Percentiles rank a stretch among this genome's conserved stretches.
phyloP scores from a whole-genome alignment of 805 yeast genomes.

The Kodamaea fukazawae region DNA sequence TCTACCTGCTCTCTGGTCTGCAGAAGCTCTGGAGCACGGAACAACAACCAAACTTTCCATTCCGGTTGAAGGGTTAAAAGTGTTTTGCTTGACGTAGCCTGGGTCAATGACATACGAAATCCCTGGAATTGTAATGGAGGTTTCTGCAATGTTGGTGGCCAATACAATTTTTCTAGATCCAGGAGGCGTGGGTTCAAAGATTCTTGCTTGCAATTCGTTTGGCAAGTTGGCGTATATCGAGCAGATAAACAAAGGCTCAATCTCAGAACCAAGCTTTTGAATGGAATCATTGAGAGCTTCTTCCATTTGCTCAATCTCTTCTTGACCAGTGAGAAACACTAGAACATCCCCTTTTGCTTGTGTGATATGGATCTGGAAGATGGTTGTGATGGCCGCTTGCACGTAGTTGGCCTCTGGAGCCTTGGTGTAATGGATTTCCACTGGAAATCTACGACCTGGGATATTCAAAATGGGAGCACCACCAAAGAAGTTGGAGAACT shows the following conservation, averaged over 20 bases:
- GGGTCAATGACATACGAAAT: slow-evolving; percentile 43
- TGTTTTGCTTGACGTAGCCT: slow-evolving; percentile 45
- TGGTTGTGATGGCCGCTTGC: slow-evolving; percentile 84
- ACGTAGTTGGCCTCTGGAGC: slow-evolving; percentile 90
- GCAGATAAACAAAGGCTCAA: slow-evolving; percentile 64
- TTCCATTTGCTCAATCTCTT: slow-evolving; percentile 83
- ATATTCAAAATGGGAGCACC: slow-evolving; percentile 83
- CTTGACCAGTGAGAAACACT: slow-evolving; percentile 93
- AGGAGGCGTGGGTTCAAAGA: slow-evolving; percentile 85
- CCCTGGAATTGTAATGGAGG: slow-evolving; percentile 46
- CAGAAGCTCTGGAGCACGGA: slow-evolving; percentile 45
- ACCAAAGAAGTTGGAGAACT: slow-evolving; percentile 77
- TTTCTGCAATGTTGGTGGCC: slow-evolving; percentile 85
- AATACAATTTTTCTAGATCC: slow-evolving; percentile 80
- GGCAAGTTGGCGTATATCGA: slow-evolving; percentile 94
- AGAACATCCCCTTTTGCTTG: slow-evolving; percentile 76
- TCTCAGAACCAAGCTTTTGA: slow-evolving; percentile 55
- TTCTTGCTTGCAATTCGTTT: slow-evolving; percentile 71
- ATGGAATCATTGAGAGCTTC: slow-evolving; percentile 68
- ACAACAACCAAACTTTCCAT: slow-evolving; percentile 47
- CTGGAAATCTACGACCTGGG: slow-evolving; percentile 94
- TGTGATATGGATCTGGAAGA: slow-evolving; percentile 78
- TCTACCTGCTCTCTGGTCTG: slow-evolving; percentile 47
- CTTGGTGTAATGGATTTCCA: slow-evolving; percentile 75
- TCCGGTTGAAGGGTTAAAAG: slow-evolving; percentile 39